These are phyloP conservation scores for Eimeria mitis DNA, from an alignment of 169 alveolate genomes.

Conservation along the genomic window DNA sequence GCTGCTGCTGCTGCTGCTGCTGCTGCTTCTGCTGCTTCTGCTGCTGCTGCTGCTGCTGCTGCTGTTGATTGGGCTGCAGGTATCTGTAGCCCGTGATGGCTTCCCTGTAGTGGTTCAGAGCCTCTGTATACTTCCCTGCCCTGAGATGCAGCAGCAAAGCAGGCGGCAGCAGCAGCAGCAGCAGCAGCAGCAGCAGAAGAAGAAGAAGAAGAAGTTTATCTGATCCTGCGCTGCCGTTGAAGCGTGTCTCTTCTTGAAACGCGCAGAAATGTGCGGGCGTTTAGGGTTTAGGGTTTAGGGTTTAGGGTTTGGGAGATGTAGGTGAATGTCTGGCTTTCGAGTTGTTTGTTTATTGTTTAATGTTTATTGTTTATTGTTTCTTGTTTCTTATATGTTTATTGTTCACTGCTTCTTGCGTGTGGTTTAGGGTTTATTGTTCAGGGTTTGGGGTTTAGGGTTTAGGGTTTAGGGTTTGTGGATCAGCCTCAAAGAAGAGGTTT, in stretches of 20 bases:
- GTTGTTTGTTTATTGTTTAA: too few relatives aligned
- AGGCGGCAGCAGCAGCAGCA: background rate
- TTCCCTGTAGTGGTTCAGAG: conserved; percentile 29
- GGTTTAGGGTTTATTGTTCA: conserved; percentile 3
- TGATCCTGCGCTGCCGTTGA: background rate
- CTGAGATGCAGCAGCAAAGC: conserved; percentile 3
- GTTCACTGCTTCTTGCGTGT: too few relatives aligned
- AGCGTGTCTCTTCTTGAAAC: background rate
- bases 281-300: too few relatives aligned
- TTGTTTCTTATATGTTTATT: too few relatives aligned
- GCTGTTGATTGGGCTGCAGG: background rate
- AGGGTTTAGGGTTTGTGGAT: too few relatives aligned
- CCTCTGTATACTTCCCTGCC: conserved; percentile 1
- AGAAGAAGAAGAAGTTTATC: background rate
- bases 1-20: background rate
- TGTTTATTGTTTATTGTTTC: too few relatives aligned
- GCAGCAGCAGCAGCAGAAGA: background rate
- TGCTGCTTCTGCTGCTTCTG: background rate
- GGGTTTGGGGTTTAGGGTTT: too few relatives aligned
- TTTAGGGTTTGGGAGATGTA: too few relatives aligned
- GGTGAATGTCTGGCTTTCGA: too few relatives aligned
- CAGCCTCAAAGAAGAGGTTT: too few relatives aligned
- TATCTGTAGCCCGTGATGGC: conserved; percentile 4
- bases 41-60: background rate
- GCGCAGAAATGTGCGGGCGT: background rate